Conservation (phyloP, 2,329 filamentous ascomycete genomes). For the Colletotrichum sp. region DNA sequence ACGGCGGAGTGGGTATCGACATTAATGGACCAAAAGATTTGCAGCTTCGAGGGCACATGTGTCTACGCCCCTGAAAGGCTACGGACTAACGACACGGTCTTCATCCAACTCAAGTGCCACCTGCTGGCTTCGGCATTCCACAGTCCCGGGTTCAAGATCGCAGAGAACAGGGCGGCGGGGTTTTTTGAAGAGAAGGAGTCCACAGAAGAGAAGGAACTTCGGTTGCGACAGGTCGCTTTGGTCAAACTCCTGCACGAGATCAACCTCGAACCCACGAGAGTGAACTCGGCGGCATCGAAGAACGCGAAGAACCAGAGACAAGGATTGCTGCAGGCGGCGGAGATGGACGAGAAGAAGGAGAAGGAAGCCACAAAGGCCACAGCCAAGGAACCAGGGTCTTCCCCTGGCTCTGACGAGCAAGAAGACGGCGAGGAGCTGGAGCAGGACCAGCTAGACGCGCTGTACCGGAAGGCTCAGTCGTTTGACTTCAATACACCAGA, state of each 20-base stretch:
- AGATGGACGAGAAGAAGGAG: constrained; percentile 80
- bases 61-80: constrained; percentile 88
- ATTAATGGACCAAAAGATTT: constrained; percentile 88
- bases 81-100: constrained; percentile 92
- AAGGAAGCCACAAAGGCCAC: constrained; percentile 52
- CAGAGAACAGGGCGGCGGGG: constrained; percentile 73
- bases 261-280: constrained; percentile 76
- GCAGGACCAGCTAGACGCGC: constrained; percentile 89
- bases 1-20: constrained; percentile 91
- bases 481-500: constrained; percentile 95
- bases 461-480: constrained; percentile 95
- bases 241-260: constrained; percentile 91
- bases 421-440: constrained; percentile 93
- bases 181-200: constrained; percentile 89
- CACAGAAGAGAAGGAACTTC: constrained; percentile 80
- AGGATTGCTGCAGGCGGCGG: constrained; percentile 84
- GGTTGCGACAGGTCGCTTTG: constrained; percentile 84
- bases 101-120: constrained; percentile 83
- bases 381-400: constrained; percentile 45
- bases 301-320: constrained; percentile 84
- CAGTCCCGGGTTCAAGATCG: constrained; percentile 62
- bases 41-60: constrained; percentile 84
- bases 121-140: constrained; percentile 79
- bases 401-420: constrained; percentile 67
- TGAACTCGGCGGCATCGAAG: constrained; percentile 76